A percentile compares a stretch with the other conserved stretches of the same genome.
Evolutionary conservation across 1,284 basidiomycete genomes (phyloP).

Genomic region (Xanthoconium separans): DNA sequence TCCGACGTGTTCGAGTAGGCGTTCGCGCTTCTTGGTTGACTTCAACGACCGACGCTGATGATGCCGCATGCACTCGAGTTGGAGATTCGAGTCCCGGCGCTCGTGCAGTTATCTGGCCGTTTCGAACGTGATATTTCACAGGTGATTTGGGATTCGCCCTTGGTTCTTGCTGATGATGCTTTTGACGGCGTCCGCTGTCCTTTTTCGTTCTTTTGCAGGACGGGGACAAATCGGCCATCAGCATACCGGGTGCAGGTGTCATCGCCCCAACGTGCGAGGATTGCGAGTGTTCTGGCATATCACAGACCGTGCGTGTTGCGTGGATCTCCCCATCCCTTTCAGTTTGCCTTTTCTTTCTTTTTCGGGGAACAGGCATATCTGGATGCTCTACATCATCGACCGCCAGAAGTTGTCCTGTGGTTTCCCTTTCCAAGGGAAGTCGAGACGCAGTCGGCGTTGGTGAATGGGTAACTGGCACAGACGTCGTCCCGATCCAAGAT

Average conservation of each 20-base stretch:
- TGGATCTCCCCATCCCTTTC: background rate
- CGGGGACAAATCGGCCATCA: background rate
- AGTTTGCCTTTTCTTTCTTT: background rate
- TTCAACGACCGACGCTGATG: background rate
- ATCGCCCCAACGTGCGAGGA: background rate
- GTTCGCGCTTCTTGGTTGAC: background rate
- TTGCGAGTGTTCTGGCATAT: background rate
- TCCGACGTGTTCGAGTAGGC: background rate
- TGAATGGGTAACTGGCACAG: background rate
- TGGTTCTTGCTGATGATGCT: background rate
- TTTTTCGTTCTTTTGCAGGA: slow-evolving; percentile 8
- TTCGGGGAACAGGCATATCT: background rate
- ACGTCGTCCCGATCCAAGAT: background rate
- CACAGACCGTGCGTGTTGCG: background rate
- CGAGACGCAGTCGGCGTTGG: background rate
- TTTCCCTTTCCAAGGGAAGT: background rate
- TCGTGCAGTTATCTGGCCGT: slow-evolving; percentile 19
- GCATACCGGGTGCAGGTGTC: background rate
- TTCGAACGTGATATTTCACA: slow-evolving; percentile 16
- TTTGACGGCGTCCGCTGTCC: background rate
- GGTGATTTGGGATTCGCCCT: background rate
- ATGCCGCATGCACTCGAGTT: background rate
- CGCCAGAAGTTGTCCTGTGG: background rate
- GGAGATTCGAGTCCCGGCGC: background rate
- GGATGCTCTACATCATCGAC: background rate